Evolutionary conservation across 768 basidiomycete species (phyloP).

Genomic region (Serpula lacrymans): DNA sequence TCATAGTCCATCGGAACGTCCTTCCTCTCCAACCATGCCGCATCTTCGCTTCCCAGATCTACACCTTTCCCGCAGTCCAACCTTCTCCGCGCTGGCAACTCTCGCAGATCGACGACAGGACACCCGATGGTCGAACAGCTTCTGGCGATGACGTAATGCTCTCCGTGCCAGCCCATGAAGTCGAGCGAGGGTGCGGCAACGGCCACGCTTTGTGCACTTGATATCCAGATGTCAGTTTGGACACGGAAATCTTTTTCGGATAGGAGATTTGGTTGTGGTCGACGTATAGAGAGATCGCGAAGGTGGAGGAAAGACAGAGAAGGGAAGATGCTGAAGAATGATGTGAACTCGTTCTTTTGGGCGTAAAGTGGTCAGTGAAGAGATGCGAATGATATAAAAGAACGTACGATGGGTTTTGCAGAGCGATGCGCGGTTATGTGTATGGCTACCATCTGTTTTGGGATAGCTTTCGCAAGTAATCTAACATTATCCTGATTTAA

Average conservation of each 20-base stretch:
- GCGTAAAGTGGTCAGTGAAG: background rate
- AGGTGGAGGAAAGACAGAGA: slow-evolving; percentile 60
- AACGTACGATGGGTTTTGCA: slow-evolving; percentile 46
- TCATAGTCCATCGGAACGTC: slow-evolving; percentile 78
- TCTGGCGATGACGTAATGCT: slow-evolving; percentile 59
- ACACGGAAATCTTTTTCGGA: slow-evolving; percentile 56
- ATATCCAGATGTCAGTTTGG: slow-evolving; percentile 55
- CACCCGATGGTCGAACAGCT: slow-evolving; percentile 7
- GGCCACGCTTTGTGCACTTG: slow-evolving; percentile 49
- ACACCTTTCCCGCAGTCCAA: slow-evolving; percentile 66
- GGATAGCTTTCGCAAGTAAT: slow-evolving; percentile 39
- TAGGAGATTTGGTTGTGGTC: slow-evolving; percentile 55
- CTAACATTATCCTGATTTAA: slow-evolving; percentile 36
- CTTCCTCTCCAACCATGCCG: slow-evolving; percentile 65
- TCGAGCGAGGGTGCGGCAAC: slow-evolving; percentile 49
- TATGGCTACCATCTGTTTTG: slow-evolving; percentile 49
- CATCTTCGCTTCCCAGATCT: slow-evolving; percentile 59
- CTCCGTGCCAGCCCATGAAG: slow-evolving; percentile 72
- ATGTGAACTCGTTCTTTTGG: slow-evolving; percentile 60
- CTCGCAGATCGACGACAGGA: slow-evolving; percentile 45
- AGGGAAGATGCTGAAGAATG: slow-evolving; percentile 43
- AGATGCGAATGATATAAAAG: background rate
- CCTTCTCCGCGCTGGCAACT: slow-evolving; percentile 53
- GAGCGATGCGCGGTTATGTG: slow-evolving; percentile 49
- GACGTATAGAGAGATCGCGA: slow-evolving; percentile 41